Conservation (phyloP, 768 basidiomycete genomes). For the Naganishia vishniacii region DNA sequence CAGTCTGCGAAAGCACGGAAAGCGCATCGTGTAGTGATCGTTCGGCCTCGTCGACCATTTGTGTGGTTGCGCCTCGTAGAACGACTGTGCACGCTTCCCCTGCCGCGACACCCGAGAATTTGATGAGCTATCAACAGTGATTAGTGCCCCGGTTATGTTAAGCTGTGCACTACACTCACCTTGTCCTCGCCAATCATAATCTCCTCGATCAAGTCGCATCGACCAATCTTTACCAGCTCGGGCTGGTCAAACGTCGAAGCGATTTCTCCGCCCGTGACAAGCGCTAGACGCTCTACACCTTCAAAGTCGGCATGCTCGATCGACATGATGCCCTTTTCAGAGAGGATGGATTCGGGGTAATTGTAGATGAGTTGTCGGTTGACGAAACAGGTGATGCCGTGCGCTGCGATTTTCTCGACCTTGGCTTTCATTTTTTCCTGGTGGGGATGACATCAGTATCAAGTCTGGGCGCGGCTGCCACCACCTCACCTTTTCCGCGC, state of each 20-base stretch:
- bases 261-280: constrained; percentile 97
- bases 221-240: constrained; percentile 83
- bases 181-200: constrained; percentile 99
- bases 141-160: too few species aligned
- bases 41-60: constrained; percentile 99
- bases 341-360: constrained; percentile 91
- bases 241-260: constrained; percentile 90
- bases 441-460: constrained; percentile 42
- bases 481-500: constrained; percentile 69
- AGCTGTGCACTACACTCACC: constrained; percentile 52
- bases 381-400: constrained; percentile 95
- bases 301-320: constrained; percentile 99
- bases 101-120: constrained; percentile 97
- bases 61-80: constrained; percentile 89
- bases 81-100: constrained; percentile 98
- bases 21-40: constrained; percentile 95
- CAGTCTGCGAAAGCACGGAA: constrained; percentile 93
- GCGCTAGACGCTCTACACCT: constrained; percentile 88
- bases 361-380: constrained; percentile 99
- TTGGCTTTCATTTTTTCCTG: constrained; percentile 98
- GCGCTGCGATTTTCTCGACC: constrained; percentile 85
- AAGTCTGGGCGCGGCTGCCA: too few species aligned
- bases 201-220: constrained; percentile 93
- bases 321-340: constrained; percentile 88
- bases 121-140: constrained; percentile 90